A percentile compares a stretch with the other conserved stretches of the same genome.
Conservation (phyloP, 768 basidiomycete genomes). For the Termitomyces sp. region DNA sequence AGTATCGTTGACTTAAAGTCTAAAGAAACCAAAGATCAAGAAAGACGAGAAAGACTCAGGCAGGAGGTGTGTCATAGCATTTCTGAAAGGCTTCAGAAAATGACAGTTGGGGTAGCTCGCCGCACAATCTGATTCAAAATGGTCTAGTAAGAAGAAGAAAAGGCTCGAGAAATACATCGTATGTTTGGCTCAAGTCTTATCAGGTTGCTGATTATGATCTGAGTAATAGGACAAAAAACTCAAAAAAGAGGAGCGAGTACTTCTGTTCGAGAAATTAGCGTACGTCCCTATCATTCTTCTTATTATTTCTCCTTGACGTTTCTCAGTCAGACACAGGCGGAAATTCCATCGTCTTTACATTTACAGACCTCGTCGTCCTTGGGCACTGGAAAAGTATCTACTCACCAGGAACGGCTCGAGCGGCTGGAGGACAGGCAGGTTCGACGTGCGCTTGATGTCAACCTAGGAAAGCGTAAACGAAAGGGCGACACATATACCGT, state of each 20-base stretch:
- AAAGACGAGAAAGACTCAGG: conserved; percentile 53
- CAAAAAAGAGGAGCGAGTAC: conserved; percentile 79
- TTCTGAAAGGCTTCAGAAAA: background rate
- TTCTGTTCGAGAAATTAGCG: conserved; percentile 80
- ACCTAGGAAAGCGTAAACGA: conserved; percentile 45
- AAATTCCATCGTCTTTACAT: conserved; percentile 48
- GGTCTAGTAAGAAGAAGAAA: conserved; percentile 83
- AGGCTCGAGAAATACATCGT: conserved; percentile 92
- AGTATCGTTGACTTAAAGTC: conserved; percentile 54
- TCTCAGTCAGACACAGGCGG: conserved; percentile 71
- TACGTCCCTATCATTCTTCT: conserved; percentile 31
- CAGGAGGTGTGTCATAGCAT: conserved; percentile 44
- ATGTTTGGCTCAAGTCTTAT: conserved; percentile 20
- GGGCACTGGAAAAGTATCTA: conserved; percentile 64
- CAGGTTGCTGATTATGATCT: background rate
- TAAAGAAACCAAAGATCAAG: conserved; percentile 53
- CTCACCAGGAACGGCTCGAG: conserved; percentile 57
- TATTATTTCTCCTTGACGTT: conserved; percentile 18
- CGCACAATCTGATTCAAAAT: conserved; percentile 59
- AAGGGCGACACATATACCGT: conserved; percentile 32
- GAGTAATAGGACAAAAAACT: conserved; percentile 81
- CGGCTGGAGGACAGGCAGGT: conserved; percentile 56
- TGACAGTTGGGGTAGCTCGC: conserved; percentile 29
- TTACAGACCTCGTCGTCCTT: conserved; percentile 81
- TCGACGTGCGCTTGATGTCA: conserved; percentile 46